These are phyloP conservation scores for Tetracladium maxilliforme DNA, from an alignment of 2,329 filamentous ascomycete species.

Conservation along the genomic window DNA sequence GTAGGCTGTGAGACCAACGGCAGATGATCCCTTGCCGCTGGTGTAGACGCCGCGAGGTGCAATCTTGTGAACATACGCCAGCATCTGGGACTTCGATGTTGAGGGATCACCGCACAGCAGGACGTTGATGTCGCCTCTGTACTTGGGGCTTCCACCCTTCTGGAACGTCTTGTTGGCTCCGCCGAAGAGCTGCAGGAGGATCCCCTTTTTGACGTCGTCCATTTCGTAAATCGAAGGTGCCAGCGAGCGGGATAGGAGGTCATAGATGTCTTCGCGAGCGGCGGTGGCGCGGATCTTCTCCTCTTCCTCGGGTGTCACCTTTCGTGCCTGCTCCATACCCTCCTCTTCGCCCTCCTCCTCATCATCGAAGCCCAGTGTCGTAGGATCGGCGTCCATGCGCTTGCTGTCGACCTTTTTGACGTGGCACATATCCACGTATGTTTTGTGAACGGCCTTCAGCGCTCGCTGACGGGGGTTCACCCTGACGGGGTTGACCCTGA, in stretches of 20 bases:
- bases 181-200: slow-evolving; percentile 88
- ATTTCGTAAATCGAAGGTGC: slow-evolving; percentile 95
- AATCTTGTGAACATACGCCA: slow-evolving; percentile 94
- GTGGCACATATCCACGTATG: slow-evolving; percentile 88
- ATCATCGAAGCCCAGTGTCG: slow-evolving; percentile 67
- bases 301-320: slow-evolving; percentile 75
- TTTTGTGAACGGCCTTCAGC: slow-evolving; percentile 94
- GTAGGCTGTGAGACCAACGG: slow-evolving; percentile 65
- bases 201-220: slow-evolving; percentile 98
- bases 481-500: slow-evolving; percentile 84
- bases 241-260: slow-evolving; percentile 76
- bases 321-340: slow-evolving; percentile 75
- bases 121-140: slow-evolving; percentile 94
- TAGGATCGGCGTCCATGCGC: slow-evolving; percentile 78
- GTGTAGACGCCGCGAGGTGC: slow-evolving; percentile 77
- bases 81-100: slow-evolving; percentile 86
- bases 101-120: slow-evolving; percentile 94
- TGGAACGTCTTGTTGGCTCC: slow-evolving; percentile 97
- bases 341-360: slow-evolving; percentile 47
- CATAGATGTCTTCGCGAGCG: slow-evolving; percentile 75
- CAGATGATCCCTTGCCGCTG: slow-evolving; percentile 61
- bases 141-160: slow-evolving; percentile 88
- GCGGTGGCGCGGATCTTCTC: slow-evolving; percentile 74
- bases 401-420: slow-evolving; percentile 95
- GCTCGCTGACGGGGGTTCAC: slow-evolving; percentile 87